These are phyloP conservation scores for Hericium rajendrae DNA, from an alignment of 768 basidiomycete genomes.

Conservation along the genomic window DNA sequence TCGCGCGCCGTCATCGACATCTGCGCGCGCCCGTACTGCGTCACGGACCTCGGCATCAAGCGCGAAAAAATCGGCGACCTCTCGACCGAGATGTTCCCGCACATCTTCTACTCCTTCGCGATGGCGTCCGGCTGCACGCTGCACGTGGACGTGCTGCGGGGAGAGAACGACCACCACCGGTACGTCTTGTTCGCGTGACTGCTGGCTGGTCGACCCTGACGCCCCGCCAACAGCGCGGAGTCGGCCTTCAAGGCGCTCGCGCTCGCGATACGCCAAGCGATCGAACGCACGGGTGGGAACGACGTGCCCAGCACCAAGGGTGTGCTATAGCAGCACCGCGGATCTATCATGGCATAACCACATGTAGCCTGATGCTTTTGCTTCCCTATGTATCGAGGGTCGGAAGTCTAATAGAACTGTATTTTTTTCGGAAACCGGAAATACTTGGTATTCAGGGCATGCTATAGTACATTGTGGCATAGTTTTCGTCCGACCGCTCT, in stretches of 20 bases:
- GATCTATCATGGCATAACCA: not conserved
- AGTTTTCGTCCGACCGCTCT: too few species aligned
- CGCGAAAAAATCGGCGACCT: constrained; percentile 92
- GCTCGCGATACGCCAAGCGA: constrained; percentile 90
- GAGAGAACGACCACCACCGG: constrained; percentile 98
- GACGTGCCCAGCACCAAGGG: constrained; percentile 98
- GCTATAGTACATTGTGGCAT: not conserved
- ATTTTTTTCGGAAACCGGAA: too few species aligned
- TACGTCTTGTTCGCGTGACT: constrained; percentile 25
- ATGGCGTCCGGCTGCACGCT: constrained; percentile 90
- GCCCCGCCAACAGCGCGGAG: constrained; percentile 58
- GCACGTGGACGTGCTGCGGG: constrained; percentile 89
- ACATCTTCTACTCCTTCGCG: constrained; percentile 97
- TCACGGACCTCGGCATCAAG: constrained; percentile 79
- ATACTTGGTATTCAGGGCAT: too few species aligned
- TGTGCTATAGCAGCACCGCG: constrained; percentile 44
- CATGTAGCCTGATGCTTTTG: not conserved
- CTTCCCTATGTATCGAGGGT: too few species aligned
- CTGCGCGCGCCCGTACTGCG: constrained; percentile 93
- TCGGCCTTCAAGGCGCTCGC: constrained; percentile 98
- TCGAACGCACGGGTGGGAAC: constrained; percentile 76
- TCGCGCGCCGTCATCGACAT: constrained; percentile 97
- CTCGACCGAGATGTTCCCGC: constrained; percentile 97
- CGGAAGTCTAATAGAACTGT: too few species aligned
- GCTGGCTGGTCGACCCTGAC: not conserved